Evolutionary conservation across 192 early-diverging fungal genomes (phyloP).

Genomic region (Rhizophagus sp.): DNA sequence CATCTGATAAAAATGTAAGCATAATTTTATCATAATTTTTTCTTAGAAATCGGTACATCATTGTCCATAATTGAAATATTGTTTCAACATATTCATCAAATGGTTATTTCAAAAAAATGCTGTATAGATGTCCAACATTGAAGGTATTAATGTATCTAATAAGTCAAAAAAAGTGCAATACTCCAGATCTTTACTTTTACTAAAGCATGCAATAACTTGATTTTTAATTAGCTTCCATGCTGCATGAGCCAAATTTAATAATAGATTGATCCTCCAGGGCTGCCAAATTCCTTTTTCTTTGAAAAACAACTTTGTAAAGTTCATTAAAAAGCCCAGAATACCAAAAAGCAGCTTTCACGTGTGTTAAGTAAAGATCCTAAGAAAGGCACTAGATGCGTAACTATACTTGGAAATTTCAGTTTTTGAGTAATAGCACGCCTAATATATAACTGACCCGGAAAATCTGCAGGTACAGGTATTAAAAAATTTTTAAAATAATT

Average conservation of each 20-base stretch:
- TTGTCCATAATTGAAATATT: neutral
- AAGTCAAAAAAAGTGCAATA: neutral
- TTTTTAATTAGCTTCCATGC: neutral
- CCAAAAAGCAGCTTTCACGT: neutral
- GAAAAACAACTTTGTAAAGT: neutral
- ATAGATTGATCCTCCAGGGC: conserved; percentile 2
- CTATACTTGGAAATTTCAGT: neutral
- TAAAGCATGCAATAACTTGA: neutral
- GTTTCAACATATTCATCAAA: conserved; percentile 6
- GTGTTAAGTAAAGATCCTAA: conserved; percentile 14
- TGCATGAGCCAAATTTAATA: neutral
- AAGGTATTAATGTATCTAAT: conserved; percentile 2
- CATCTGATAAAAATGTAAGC: neutral
- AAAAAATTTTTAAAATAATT: too few species aligned
- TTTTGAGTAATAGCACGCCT: neutral
- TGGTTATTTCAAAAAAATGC: neutral
- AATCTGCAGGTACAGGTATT: neutral
- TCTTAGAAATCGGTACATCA: neutral
- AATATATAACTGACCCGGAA: neutral
- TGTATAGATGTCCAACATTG: neutral
- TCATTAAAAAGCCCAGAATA: neutral
- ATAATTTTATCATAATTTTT: neutral
- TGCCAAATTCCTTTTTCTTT: neutral
- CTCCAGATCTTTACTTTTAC: neutral
- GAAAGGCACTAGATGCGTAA: too few species aligned